Evolutionary conservation across 441 rosid species (phyloP), one percentile per base, ranked within the genome.

Genomic region (Raphanus hybrid): DNA sequence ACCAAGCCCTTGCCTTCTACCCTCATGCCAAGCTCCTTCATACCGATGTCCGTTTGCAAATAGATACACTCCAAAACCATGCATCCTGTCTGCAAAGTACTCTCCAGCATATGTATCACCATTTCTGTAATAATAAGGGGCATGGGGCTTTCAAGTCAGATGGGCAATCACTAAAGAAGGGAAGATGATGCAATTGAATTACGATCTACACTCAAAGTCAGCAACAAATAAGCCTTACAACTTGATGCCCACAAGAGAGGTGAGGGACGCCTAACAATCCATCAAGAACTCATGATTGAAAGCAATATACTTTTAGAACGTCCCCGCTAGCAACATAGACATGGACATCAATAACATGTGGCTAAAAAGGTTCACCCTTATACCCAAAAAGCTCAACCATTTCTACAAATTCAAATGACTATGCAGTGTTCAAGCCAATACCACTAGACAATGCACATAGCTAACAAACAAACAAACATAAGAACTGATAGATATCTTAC

Each of bases 1-100:
- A 59, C 92, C 91, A 6, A 89, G 86, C 45, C 92, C 91, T 77
- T 89, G 89, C 84, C 86, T 87, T 77, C 81, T 85, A 62, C 92
- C 92, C 63, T 89, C 91, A 10, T 89, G 92, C 89, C 92, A 89
- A 15, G 91, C 90, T 74, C 91, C 91, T 70, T 87, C 92, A 14
- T 86, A 89, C 60, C 71, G 74, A 48, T 89, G 91, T 55, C 91
- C 87, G 48, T 89, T 89, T 9, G 81, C 89, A 60, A 83, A 89
- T 55, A 76, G 85, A 80, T 89, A 89, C 23, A 86, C 82, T 69
- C 92, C 92, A 67, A 87, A 89, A 14, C 93, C 93, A 26, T 89
- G 91, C 88, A 86, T 86, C 83, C 73, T 89, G 75, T 89, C 93
- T 1, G 89, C 86, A 80, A 89, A 89, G 72, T 89, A 89, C 79